Base-by-base conservation (phyloP, 148 eudicot species). In the Fagopyrum tataricum region DNA sequence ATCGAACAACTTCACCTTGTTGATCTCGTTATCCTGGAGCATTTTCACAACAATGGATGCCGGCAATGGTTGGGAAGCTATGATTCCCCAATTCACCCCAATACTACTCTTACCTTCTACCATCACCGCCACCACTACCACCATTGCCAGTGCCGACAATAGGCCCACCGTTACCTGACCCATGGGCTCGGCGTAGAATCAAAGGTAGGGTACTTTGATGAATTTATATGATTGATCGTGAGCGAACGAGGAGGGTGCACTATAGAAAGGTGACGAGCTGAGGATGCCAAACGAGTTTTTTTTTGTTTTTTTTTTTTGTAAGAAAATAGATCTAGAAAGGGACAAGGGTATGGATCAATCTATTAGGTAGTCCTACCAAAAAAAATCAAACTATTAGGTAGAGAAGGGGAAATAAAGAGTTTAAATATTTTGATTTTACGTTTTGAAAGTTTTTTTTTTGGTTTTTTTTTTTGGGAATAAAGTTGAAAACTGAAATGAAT, bases 11-110 rank as follows among this genome's bases (percentile, higher is more conserved):
- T 94, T 94, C 48, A 89, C 82, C 81, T 87, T 86, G 40, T 75
- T 73, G 4, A 91, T 79, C 18, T 82, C 78, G 70, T 94, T 94
- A 75, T 94, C 98, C 67, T 84, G 87, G 26, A 94, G 89, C 87
- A 94, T 72, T 4, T 82, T 85, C 11, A 81, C 88, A 53, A 85
- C 88, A 6, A 80, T 68, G 2, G 73, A 39, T 7, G 93, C 86
- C 23, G 68, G 70, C 59, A 94, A 70, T 53, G 82, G 87, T 9
- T 87, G 83, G 3, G 96, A 78, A 14, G 84, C 75, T 47, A 84
- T 85, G 8, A 82, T 85, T 0, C 98, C 98, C 98, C 98, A 94
- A 12, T 94, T 94, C 53, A 94, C 93, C 40, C 98, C 98, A 14
- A 64, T 64, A 64, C 69, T 64, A 64, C 69, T 39, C 44, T 26